Evolutionary conservation across 2,329 filamentous ascomycete genomes (phyloP), one percentile per base, ranked within the genome.

Genomic region (Cercospora beticola): DNA sequence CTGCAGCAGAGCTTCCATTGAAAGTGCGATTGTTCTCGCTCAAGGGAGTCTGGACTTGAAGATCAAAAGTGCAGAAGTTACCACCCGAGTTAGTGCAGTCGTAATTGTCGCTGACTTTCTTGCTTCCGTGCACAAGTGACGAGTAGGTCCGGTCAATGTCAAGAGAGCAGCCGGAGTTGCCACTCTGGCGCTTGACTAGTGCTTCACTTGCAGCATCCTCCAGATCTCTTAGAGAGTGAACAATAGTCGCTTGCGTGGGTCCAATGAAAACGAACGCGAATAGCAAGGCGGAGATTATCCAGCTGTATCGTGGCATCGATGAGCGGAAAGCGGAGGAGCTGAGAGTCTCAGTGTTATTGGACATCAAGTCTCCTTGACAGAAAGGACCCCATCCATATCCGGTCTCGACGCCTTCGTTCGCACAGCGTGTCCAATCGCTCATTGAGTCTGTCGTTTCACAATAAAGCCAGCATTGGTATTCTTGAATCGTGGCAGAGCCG

Each of bases 381-480:
- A 66, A 66, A 4, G 59, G 26, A 18, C n/a, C 61, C 46, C 46
- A 52, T 21, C 18, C 54, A 10, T 36, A 43, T 31, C 46, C 43
- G 6, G n/a, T 30, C 10, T 18, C 18, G 21, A 31, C 54, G 49
- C 58, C 23, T 14, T 57, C 26, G 26, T n/a, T 49, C 8, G 60
- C 49, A 33, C 67, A 67, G 8, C 21, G 30, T 14, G 36, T 33
- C 57, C 64, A 60, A 9, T 58, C 28, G 14, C 30, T 60, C 16
- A 56, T 54, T 4, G 26, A 18, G 14, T 40, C 9, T 4, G 28
- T 36, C 4, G 52, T 49, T 23, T 65, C 61, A 40, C 68, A 70
- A 36, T 67, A 70, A 3, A 62, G 30, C 68, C 68, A 70, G 43
- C 68, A 70, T 61, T 70, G 65, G 18, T 70, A 70, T 36, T 68